Conservation (phyloP, 2,329 filamentous ascomycete species). For the Huntiella savannae region DNA sequence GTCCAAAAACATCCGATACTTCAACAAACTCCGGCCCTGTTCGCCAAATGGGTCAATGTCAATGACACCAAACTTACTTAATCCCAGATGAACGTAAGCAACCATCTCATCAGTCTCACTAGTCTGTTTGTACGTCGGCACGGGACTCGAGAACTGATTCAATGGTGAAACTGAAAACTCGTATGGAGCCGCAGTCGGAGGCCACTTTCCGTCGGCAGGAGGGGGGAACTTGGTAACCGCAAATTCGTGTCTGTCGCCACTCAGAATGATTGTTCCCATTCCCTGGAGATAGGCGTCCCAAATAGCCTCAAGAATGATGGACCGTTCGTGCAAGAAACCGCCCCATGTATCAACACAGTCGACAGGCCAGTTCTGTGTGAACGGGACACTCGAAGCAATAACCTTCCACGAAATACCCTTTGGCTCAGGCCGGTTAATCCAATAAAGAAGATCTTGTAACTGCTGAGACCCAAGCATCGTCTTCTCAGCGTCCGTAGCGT, state of each 20-base stretch:
- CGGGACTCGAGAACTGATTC: constrained; percentile 82
- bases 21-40: constrained; percentile 51
- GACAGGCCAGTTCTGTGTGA: constrained; percentile 93
- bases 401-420: constrained; percentile 82
- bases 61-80: constrained; percentile 72
- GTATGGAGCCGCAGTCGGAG: constrained; percentile 47
- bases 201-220: constrained; percentile 41
- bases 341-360: constrained; percentile 86
- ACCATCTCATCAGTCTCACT: constrained; percentile 69
- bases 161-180: constrained; percentile 86
- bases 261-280: constrained; percentile 63
- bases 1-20: constrained; percentile 68
- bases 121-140: constrained; percentile 63
- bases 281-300: constrained; percentile 67
- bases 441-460: constrained; percentile 59
- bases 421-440: constrained; percentile 53
- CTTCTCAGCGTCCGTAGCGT: constrained; percentile 41
- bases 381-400: constrained; percentile 73
- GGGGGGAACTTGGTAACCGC: constrained; percentile 65
- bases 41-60: constrained; percentile 52
- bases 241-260: constrained; percentile 92
- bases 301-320: constrained; percentile 67
- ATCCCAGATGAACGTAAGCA: constrained; percentile 71
- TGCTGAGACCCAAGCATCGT: constrained; percentile 76
- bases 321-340: constrained; percentile 68